Evolutionary conservation across 2,329 filamentous ascomycete species (phyloP).

Genomic region (Dactylellina drechsleri): DNA sequence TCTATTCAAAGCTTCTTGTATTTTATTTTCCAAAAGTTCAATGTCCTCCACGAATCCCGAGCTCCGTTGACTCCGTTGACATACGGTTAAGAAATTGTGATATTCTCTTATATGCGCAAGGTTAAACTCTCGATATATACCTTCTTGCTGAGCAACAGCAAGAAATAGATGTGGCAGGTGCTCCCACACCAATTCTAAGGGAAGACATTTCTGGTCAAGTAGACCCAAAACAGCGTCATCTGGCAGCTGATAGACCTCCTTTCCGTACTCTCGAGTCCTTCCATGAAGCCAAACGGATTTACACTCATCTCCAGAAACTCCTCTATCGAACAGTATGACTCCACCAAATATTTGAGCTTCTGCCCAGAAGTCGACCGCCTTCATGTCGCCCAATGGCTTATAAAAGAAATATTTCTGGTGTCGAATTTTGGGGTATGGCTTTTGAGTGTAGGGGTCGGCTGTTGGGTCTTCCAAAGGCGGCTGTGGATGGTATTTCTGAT

Average conservation of each 20-base stretch:
- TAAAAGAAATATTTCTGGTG: slow-evolving; percentile 11
- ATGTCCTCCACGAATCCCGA: not conserved
- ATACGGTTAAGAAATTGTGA: slow-evolving; percentile 12
- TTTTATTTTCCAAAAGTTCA: slow-evolving; percentile 9
- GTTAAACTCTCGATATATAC: slow-evolving; percentile 19
- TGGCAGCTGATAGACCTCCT: slow-evolving; percentile 7
- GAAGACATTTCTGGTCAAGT: slow-evolving; percentile 5
- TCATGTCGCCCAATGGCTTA: slow-evolving; percentile 5
- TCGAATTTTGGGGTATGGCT: slow-evolving; percentile 9
- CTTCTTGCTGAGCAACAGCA: slow-evolving; percentile 3
- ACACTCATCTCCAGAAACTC: slow-evolving; percentile 4
- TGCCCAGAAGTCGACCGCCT: slow-evolving; percentile 9
- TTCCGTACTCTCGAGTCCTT: not conserved
- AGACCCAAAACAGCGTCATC: not conserved
- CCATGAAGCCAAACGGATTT: slow-evolving; percentile 21
- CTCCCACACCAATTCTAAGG: slow-evolving; percentile 13
- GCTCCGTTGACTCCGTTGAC: not conserved
- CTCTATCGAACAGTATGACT: slow-evolving; percentile 14
- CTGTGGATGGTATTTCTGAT: slow-evolving; percentile 21
- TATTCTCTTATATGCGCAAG: slow-evolving; percentile 2
- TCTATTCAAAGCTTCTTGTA: slow-evolving; percentile 2
- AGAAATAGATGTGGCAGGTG: not conserved
- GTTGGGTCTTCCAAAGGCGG: not conserved
- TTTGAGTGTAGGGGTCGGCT: not conserved
- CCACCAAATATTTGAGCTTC: slow-evolving; percentile 19